Evolutionary conservation across 768 basidiomycete species (phyloP).

Genomic region (Leccinum barrowsii): DNA sequence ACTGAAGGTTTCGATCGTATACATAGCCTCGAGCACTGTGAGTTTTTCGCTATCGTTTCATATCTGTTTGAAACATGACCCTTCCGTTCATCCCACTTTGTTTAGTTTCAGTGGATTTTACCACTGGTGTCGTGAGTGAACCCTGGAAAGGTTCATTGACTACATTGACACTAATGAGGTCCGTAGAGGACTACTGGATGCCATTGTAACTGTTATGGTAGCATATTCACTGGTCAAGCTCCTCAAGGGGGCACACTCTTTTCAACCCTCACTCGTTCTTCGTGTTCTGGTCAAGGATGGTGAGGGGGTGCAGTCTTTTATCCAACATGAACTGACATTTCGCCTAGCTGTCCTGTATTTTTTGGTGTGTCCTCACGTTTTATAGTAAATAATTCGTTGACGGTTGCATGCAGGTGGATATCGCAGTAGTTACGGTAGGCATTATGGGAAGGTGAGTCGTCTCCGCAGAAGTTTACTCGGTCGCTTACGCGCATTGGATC

Average conservation of each 20-base stretch:
- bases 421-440: background rate
- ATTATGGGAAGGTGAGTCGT: slow-evolving; percentile 5
- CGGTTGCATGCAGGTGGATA: background rate
- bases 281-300: slow-evolving; percentile 5
- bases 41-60: background rate
- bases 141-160: background rate
- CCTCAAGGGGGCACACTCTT: background rate
- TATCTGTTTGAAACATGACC: background rate
- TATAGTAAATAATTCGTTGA: background rate
- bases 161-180: background rate
- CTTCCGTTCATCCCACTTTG: background rate
- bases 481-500: background rate
- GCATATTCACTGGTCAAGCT: background rate
- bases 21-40: background rate
- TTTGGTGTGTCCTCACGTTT: background rate
- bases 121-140: background rate
- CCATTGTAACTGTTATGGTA: background rate
- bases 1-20: background rate
- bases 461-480: background rate
- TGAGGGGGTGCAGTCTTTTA: slow-evolving; percentile 1
- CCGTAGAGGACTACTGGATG: slow-evolving; percentile 1
- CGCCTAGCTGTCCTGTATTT: background rate
- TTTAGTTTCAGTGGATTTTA: background rate
- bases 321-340: background rate
- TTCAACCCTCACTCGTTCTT: slow-evolving; percentile 1